Evolutionary conservation across 148 eudicot species (phyloP).

Genomic region (Heliamphora exappendiculata): DNA sequence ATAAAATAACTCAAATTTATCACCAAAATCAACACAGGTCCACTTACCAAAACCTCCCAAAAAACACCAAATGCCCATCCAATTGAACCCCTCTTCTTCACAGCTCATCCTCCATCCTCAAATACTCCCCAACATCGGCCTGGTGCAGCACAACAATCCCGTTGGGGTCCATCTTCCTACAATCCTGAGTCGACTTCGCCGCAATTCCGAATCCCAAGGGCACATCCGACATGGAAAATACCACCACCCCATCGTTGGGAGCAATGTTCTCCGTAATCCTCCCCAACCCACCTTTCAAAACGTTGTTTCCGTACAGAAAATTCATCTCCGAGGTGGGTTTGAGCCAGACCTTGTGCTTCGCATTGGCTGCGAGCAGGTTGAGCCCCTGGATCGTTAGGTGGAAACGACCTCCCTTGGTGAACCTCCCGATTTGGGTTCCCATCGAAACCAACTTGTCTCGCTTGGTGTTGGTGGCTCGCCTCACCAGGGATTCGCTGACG

Average conservation of each 20-base stretch:
- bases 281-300: constrained; percentile 82
- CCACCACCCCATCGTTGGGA: constrained; percentile 75
- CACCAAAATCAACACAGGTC: background rate
- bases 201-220: constrained; percentile 87
- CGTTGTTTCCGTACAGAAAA: constrained; percentile 82
- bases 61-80: background rate
- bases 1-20: background rate
- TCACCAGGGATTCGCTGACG: constrained; percentile 67
- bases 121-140: constrained; percentile 84
- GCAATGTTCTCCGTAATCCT: constrained; percentile 81
- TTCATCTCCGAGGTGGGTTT: constrained; percentile 87
- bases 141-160: constrained; percentile 81
- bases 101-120: constrained; percentile 88
- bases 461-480: constrained; percentile 78
- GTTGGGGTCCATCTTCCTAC: constrained; percentile 78
- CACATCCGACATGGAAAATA: constrained; percentile 83
- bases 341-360: constrained; percentile 91
- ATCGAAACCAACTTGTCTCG: constrained; percentile 56
- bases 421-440: constrained; percentile 67
- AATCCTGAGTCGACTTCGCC: constrained; percentile 61
- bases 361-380: constrained; percentile 54
- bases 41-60: constrained; percentile 11
- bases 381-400: constrained; percentile 69
- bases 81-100: constrained; percentile 18
- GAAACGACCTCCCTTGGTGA: constrained; percentile 68